Evolutionary conservation across 129 eudicot genomes (phyloP).

Genomic region (Pulicaria dysenterica): DNA sequence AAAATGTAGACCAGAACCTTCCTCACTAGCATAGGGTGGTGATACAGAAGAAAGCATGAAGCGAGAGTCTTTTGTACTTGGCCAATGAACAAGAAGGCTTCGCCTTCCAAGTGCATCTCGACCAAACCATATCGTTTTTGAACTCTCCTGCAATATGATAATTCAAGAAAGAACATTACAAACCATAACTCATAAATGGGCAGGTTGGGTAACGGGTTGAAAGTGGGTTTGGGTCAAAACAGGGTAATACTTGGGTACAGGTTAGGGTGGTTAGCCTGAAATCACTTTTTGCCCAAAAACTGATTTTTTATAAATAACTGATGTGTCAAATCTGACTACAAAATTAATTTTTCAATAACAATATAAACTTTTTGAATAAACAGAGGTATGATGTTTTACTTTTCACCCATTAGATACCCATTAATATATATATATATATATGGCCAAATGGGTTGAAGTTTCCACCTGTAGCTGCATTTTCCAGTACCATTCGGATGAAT

Average conservation of each 20-base stretch:
- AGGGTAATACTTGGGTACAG: neutral
- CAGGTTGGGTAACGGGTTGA: neutral
- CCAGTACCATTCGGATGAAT: conserved; percentile 24
- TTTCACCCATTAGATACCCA: neutral
- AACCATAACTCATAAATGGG: conserved; percentile 6
- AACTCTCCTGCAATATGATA: conserved; percentile 48
- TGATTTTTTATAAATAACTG: neutral
- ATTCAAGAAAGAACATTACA: conserved; percentile 13
- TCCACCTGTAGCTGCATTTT: conserved; percentile 5
- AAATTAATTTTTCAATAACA: neutral
- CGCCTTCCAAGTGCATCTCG: conserved; percentile 98
- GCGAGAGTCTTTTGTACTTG: conserved; percentile 58
- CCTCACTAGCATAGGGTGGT: conserved; percentile 48
- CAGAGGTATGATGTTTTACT: neutral
- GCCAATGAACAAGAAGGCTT: conserved; percentile 97
- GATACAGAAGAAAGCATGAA: conserved; percentile 87
- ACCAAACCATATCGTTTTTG: conserved; percentile 91
- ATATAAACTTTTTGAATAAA: neutral
- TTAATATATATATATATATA: neutral
- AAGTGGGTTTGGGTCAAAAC: neutral
- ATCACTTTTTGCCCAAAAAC: neutral
- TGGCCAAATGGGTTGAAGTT: neutral
- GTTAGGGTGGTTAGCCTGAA: neutral
- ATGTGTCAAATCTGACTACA: neutral
- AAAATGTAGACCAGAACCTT: conserved; percentile 25